These are phyloP conservation scores for Salvia hispanica DNA, from an alignment of 257 asterid species.

Conservation along the genomic window DNA sequence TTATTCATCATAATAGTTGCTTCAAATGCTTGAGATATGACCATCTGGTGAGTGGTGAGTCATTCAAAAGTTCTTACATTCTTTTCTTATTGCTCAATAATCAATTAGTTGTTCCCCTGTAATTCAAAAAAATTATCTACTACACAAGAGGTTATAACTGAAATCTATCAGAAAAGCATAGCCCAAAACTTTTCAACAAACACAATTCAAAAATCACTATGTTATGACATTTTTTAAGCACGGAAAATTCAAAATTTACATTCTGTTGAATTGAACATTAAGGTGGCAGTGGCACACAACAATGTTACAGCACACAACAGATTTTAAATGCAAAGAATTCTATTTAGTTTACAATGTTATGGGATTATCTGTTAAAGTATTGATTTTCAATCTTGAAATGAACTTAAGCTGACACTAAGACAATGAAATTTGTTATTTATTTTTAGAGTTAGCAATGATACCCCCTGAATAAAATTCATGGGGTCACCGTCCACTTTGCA, in stretches of 20 bases:
- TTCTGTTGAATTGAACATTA: too few relatives aligned
- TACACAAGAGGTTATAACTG: slow-evolving; percentile 14
- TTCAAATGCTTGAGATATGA: slow-evolving; percentile 16
- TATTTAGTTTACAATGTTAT: background rate
- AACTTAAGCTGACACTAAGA: background rate
- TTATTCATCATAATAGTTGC: background rate
- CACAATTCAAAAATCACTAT: background rate
- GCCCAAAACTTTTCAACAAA: background rate
- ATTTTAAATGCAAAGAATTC: background rate
- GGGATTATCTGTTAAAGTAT: too few relatives aligned
- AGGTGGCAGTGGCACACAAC: background rate
- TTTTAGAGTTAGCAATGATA: too few relatives aligned
- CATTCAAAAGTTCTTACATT: background rate
- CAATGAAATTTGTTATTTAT: background rate
- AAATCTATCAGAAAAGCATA: slow-evolving; percentile 1
- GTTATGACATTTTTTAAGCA: too few relatives aligned
- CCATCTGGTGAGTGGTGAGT: slow-evolving; percentile 26
- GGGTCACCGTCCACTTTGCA: too few relatives aligned
- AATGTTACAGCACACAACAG: background rate
- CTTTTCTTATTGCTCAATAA: background rate
- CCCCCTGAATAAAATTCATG: too few relatives aligned
- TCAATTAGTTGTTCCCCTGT: background rate
- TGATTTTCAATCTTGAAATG: background rate
- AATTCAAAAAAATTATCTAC: too few relatives aligned
- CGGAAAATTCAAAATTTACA: too few relatives aligned